These are phyloP conservation scores for Xylaria sp. DNA, from an alignment of 2,329 filamentous ascomycete species.

Conservation along the genomic window DNA sequence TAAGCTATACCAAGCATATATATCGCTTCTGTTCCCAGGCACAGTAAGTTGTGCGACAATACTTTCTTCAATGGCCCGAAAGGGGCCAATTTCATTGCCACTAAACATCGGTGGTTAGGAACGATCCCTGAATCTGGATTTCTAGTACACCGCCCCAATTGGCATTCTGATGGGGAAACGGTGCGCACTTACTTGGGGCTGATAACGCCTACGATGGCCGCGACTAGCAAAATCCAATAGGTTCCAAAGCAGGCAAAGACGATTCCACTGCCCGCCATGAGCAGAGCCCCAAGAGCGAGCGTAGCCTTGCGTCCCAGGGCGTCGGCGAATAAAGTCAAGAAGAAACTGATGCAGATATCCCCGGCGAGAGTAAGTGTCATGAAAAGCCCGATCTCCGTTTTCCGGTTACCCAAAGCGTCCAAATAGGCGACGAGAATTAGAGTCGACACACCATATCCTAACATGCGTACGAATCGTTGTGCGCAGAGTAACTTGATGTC, in stretches of 20 bases:
- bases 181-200: conserved; percentile 54
- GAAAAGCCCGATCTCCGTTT: conserved; percentile 63
- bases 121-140: background rate
- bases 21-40: conserved; percentile 53
- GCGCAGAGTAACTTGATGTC: conserved; percentile 64
- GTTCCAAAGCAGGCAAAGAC: conserved; percentile 58
- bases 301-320: conserved; percentile 58
- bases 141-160: background rate
- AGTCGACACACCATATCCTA: conserved; percentile 65
- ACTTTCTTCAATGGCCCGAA: conserved; percentile 66
- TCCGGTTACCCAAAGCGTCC: conserved; percentile 53
- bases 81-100: conserved; percentile 68
- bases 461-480: conserved; percentile 65
- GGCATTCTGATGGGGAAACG: background rate
- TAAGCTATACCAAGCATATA: conserved; percentile 68
- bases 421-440: conserved; percentile 64
- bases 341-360: conserved; percentile 63
- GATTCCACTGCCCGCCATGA: conserved; percentile 62
- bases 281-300: conserved; percentile 57
- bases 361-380: conserved; percentile 69
- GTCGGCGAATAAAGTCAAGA: conserved; percentile 65
- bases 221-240: conserved; percentile 63
- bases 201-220: conserved; percentile 66
- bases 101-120: conserved; percentile 41
- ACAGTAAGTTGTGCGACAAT: conserved; percentile 62